Evolutionary conservation across 2,329 filamentous ascomycete species (phyloP).

Genomic region (Chrysoporthe puriensis): DNA sequence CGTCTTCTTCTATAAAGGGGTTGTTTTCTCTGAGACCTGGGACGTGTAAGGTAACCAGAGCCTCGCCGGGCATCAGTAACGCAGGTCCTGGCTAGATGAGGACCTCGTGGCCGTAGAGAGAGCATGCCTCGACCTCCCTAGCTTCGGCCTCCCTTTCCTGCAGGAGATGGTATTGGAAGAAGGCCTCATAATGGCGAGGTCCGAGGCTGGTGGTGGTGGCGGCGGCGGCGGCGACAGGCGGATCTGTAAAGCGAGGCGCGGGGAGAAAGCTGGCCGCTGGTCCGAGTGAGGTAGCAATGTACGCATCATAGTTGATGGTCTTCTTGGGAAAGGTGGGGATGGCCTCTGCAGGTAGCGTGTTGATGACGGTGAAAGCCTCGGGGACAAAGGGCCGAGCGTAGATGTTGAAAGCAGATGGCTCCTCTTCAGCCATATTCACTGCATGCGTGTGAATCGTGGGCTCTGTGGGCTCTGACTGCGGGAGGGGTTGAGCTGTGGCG

Average conservation of each 20-base stretch:
- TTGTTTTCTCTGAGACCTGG: constrained; percentile 33
- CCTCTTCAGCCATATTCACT: not conserved
- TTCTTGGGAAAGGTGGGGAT: constrained; percentile 21
- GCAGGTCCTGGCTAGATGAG: constrained; percentile 9
- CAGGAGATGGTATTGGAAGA: constrained; percentile 29
- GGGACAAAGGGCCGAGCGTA: constrained; percentile 32
- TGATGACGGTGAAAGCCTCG: constrained; percentile 28
- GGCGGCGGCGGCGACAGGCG: not conserved
- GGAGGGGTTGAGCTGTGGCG: not conserved
- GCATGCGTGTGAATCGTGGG: not conserved
- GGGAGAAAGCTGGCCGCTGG: constrained; percentile 19
- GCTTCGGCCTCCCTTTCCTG: constrained; percentile 27
- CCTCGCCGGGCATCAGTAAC: constrained; percentile 14
- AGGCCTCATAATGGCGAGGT: constrained; percentile 28
- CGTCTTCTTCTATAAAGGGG: constrained; percentile 32
- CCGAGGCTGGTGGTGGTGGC: constrained; percentile 1
- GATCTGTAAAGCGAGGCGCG: not conserved
- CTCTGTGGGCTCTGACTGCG: not conserved
- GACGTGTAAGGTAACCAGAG: constrained; percentile 25
- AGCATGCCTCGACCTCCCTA: constrained; percentile 28
- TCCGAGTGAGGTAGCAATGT: constrained; percentile 16
- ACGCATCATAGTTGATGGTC: constrained; percentile 24
- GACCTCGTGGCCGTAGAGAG: constrained; percentile 30
- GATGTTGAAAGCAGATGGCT: constrained; percentile 29
- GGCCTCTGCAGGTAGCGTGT: constrained; percentile 20